Evolutionary conservation across 345 rosid genomes (phyloP), one percentile per base, ranked within the genome.

Genomic region (Schrenkiella parvula): DNA sequence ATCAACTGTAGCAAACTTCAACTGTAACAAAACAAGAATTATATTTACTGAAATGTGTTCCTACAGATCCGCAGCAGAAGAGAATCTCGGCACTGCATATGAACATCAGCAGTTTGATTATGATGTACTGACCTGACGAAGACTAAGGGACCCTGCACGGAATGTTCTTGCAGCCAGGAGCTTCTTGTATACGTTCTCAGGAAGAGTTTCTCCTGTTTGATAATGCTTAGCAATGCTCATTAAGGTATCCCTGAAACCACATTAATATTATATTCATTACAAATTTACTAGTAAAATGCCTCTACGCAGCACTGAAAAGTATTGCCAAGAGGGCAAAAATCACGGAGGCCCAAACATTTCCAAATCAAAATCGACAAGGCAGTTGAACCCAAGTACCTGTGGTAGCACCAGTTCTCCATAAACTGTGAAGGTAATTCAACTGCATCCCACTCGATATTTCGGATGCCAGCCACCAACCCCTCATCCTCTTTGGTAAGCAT

Each of bases 381-480:
- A 60, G 32, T 23, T 37, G 64, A 61, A 34, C 37, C 57, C 48
- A 51, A 41, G 42, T 65, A 93, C 98, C 95, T 88, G 80, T 89
- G 98, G 82, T 91, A 93, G 84, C 98, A 93, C 98, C 98, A 93
- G 79, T 93, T 93, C 81, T 93, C 97, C 98, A 93, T 93, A 78
- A 93, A 93, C 71, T 93, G 98, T 12, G 98, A 93, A 47, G 97
- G 97, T 76, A 93, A 80, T 77, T 93, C 98, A 75, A 93, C 91
- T 69, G 98, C 98, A 82, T 93, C 98, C 98, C 97, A 91, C 77
- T 93, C 96, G 22, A 93, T 81, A 66, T 91, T 92, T 31, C 92
- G 84, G 59, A 84, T 86, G 56, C 98, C 98, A 82, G 98, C 81
- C 58, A 91, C 95, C 54, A 93, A 89, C 47, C 98, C 91, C 80